Evolutionary conservation across 495 filamentous ascomycete species (phyloP).

Genomic region (Podospora anserina): DNA sequence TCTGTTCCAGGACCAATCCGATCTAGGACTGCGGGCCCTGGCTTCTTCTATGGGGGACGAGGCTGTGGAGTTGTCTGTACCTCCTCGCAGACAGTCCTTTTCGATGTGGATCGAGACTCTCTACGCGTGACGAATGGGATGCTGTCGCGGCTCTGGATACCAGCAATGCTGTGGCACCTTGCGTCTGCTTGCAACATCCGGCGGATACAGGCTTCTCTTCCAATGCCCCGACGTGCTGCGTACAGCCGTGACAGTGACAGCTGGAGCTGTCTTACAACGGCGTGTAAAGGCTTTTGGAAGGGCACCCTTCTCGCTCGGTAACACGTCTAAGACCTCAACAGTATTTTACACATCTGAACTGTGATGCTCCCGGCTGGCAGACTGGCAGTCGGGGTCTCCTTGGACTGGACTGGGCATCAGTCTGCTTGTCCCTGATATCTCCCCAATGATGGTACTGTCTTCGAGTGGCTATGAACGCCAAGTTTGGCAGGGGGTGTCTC

Average conservation of each 20-base stretch:
- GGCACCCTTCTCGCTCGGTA: neutral
- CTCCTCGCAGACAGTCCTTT: neutral
- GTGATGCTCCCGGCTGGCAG: conserved; percentile 1
- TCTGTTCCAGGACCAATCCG: conserved; percentile 18
- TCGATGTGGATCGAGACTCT: conserved; percentile 6
- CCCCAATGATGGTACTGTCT: neutral
- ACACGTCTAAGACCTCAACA: conserved; percentile 5
- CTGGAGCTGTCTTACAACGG: conserved; percentile 17
- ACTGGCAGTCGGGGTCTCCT: neutral
- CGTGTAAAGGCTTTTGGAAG: conserved; percentile 11
- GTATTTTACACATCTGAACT: neutral
- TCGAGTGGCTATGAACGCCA: neutral
- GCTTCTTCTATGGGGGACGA: neutral
- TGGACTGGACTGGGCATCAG: conserved; percentile 3
- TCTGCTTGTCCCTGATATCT: conserved; percentile 6
- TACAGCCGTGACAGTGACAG: conserved; percentile 15
- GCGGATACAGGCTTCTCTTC: conserved; percentile 5
- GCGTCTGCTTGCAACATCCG: neutral
- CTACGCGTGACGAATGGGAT: conserved; percentile 12
- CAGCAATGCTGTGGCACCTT: conserved; percentile 3
- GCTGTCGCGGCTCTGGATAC: conserved; percentile 12
- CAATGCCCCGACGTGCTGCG: conserved; percentile 18
- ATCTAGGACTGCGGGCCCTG: conserved; percentile 4
- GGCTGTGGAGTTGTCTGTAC: neutral
- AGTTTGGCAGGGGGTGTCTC: neutral